Conservation (phyloP, 2,329 filamentous ascomycete species). For the Knoxdaviesia capensis region DNA sequence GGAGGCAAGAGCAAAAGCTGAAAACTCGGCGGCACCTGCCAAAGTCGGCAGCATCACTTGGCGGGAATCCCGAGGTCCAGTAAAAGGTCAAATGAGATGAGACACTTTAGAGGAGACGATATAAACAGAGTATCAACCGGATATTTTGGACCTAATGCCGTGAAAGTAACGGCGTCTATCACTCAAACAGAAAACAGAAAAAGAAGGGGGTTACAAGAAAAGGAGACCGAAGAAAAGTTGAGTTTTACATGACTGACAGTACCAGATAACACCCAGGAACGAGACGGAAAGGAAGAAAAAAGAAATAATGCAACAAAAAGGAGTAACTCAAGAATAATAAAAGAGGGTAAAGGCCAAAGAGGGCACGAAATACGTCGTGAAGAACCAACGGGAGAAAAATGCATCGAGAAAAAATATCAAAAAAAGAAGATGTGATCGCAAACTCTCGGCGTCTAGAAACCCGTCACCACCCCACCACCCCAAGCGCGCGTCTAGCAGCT, state of each 20-base stretch:
- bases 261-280: background rate
- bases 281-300: conserved; percentile 1
- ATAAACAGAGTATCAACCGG: too few species aligned
- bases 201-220: background rate
- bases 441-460: too few species aligned
- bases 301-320: background rate
- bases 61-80: too few species aligned
- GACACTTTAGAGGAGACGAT: too few species aligned
- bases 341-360: background rate
- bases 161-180: too few species aligned
- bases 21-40: too few species aligned
- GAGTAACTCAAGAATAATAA: background rate
- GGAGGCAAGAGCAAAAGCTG: too few species aligned
- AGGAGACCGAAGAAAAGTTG: background rate
- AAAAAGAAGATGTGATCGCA: background rate
- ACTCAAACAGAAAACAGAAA: background rate
- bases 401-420: conserved; percentile 1
- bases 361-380: background rate
- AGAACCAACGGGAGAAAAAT: background rate
- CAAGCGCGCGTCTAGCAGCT: too few species aligned
- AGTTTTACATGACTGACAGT: background rate
- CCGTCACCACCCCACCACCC: too few species aligned
- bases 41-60: too few species aligned
- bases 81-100: too few species aligned
- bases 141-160: too few species aligned